Conservation (phyloP, 305 asterid genomes). For the Plantago coronopus region DNA sequence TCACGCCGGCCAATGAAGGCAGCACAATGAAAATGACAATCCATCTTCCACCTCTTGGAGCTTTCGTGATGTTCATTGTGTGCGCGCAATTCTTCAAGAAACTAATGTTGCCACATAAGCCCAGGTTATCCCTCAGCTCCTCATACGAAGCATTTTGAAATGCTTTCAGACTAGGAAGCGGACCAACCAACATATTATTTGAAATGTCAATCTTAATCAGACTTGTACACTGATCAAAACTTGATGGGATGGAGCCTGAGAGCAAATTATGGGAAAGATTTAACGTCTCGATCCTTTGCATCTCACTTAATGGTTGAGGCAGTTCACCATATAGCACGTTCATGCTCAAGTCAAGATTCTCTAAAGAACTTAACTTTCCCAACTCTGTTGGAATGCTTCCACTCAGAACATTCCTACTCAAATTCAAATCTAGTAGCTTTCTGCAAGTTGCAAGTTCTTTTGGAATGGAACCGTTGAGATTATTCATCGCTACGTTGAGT, state of each 20-base stretch:
- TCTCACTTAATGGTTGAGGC: slow-evolving; percentile 20
- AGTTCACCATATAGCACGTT: slow-evolving; percentile 27
- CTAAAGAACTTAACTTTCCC: slow-evolving; percentile 8
- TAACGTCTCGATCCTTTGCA: slow-evolving; percentile 16
- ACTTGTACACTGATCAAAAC: slow-evolving; percentile 21
- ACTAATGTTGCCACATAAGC: slow-evolving; percentile 29
- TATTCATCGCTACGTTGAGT: slow-evolving; percentile 24
- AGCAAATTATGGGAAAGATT: slow-evolving; percentile 31
- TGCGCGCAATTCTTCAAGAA: slow-evolving; percentile 27
- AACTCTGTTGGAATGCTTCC: slow-evolving; percentile 27
- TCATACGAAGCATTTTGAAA: slow-evolving; percentile 29
- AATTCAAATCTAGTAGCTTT: slow-evolving; percentile 20
- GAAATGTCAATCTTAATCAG: slow-evolving; percentile 30
- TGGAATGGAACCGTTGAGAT: slow-evolving; percentile 29
- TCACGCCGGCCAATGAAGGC: slow-evolving; percentile 8
- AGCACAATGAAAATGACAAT: neutral
- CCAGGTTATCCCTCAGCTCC: slow-evolving; percentile 26
- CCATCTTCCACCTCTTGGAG: too few relatives aligned
- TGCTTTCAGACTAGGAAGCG: slow-evolving; percentile 25
- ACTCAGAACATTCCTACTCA: slow-evolving; percentile 23
- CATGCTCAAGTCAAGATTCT: slow-evolving; percentile 32
- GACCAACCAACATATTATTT: slow-evolving; percentile 34
- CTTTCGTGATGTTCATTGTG: neutral
- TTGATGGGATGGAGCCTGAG: slow-evolving; percentile 31
- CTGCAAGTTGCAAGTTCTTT: slow-evolving; percentile 13